Percentiles rank a stretch among this genome's conserved stretches.
phyloP scores from a whole-genome alignment of 1,284 basidiomycete species.

The Apiotrichum gamsii region DNA sequence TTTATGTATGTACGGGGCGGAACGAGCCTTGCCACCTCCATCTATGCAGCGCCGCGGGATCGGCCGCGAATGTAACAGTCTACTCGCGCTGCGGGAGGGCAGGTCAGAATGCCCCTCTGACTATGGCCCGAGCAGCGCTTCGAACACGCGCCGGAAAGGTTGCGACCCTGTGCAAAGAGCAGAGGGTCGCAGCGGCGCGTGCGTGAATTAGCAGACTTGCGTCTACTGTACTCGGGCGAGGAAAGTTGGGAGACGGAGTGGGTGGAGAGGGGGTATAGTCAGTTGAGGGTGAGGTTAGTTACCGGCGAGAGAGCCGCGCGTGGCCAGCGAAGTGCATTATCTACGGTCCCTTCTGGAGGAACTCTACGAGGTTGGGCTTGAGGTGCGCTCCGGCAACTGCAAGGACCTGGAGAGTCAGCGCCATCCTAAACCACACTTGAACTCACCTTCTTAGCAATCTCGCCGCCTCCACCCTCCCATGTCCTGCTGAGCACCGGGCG shows the following conservation, averaged over 20 bases:
- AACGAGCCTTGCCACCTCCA: constrained; percentile 26
- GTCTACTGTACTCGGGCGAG: constrained; percentile 3
- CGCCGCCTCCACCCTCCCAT: constrained; percentile 78
- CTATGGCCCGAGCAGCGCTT: constrained; percentile 18
- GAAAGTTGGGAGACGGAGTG: not conserved
- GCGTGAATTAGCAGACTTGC: no score
- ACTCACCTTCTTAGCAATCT: constrained; percentile 60
- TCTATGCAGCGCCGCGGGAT: constrained; percentile 5
- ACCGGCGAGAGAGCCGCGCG: not conserved
- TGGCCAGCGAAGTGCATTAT: constrained; percentile 8
- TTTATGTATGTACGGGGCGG: constrained; percentile 26
- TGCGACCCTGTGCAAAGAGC: no score
- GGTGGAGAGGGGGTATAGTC: not conserved
- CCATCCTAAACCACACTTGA: not conserved
- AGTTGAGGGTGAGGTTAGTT: not conserved
- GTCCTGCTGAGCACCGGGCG: constrained; percentile 64
- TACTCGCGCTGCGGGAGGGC: constrained; percentile 14
- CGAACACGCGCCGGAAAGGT: constrained; percentile 1
- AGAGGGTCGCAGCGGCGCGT: no score
- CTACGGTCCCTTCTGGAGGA: constrained; percentile 26
- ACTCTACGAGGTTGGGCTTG: constrained; percentile 26
- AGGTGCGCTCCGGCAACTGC: constrained; percentile 15
- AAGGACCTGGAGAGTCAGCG: constrained; percentile 18
- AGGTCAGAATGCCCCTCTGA: constrained; percentile 36
- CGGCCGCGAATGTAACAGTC: no score